Evolutionary conservation across 495 filamentous ascomycete species (phyloP).

Genomic region (Neurospora sp.): DNA sequence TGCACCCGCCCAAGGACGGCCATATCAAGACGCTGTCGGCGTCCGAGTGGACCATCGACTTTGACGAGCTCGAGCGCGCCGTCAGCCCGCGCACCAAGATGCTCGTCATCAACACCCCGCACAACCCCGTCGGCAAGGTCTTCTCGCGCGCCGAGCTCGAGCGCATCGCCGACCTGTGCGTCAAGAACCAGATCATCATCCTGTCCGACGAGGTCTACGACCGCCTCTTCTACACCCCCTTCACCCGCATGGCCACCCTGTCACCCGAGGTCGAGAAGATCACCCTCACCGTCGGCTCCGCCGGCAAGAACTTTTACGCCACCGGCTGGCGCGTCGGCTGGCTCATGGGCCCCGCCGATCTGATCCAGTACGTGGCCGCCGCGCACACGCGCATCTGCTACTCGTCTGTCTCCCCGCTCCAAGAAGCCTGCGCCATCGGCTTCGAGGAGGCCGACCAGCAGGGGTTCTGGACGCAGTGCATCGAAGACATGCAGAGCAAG

Average conservation of each 20-base stretch:
- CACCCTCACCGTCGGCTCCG: constrained; percentile 88
- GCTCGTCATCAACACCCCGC: constrained; percentile 75
- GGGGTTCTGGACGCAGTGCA: constrained; percentile 81
- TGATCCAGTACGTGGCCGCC: constrained; percentile 86
- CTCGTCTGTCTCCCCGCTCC: constrained; percentile 81
- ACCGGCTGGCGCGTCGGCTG: constrained; percentile 95
- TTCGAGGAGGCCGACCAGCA: constrained; percentile 81
- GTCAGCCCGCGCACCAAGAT: constrained; percentile 84
- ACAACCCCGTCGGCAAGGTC: constrained; percentile 96
- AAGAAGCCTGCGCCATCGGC: constrained; percentile 92
- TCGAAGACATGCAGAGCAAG: constrained; percentile 81
- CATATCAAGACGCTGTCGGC: constrained; percentile 69
- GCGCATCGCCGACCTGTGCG: constrained; percentile 77
- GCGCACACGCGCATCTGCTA: constrained; percentile 97
- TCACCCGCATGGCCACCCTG: constrained; percentile 82
- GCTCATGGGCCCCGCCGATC: constrained; percentile 76
- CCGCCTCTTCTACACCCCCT: constrained; percentile 86
- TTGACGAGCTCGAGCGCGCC: constrained; percentile 70
- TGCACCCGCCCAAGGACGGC: constrained; percentile 84
- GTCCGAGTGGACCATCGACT: constrained; percentile 79
- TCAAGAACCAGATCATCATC: constrained; percentile 91
- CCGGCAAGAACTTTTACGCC: constrained; percentile 95
- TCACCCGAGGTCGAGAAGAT: constrained; percentile 77
- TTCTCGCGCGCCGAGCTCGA: constrained; percentile 76
- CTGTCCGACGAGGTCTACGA: constrained; percentile 96